Base-by-base conservation (phyloP, 768 basidiomycete species). In the Cystobasidiopsis lactophilus region DNA sequence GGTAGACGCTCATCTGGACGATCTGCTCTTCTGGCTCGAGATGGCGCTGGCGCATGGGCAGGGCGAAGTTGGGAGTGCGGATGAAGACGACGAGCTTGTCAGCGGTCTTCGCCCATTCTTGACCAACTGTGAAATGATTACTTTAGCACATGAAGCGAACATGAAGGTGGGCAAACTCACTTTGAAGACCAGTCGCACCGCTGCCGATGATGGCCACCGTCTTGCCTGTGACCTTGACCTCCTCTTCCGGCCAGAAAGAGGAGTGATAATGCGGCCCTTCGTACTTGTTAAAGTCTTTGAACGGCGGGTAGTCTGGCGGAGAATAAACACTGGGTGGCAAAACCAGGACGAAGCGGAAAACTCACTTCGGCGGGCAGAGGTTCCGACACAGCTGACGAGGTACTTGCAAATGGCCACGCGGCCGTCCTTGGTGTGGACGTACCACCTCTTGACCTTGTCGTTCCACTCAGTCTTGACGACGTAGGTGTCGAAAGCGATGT, bases 41-140 rank as follows among this genome's bases (percentile, higher is more conserved):
- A 7, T 43, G 7, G 40, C 19, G 10, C 40, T 54, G 53, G 19
- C 24, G 14, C 14, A 51, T 31, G 19, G 35, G 19, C n/a, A 51
- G 48, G 18, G 30, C 51, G 5, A 47, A 18, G 33, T 51, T 51
- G 11, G 53, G 53, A 13, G 53, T 54, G 33, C 53, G 53, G 29
- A 51, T 49, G 53, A 54, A 54, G n/a, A 54, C 37, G 50, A 16
- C 31, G 11, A 54, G 44, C 9, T 54, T 14, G 14, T 38, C 24
- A 10, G 46, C 45, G 18, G 13, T n/a, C 14, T 44, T 37, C 18
- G 50, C 53, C 10, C 35, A 27, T 39, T 54, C 50, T 35, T 51
- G 53, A 18, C 35, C n/a, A 48, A 54, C 26, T 43, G 49, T n/a
- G n/a, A n/a, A n/a, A n/a, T n/a, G n/a, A n/a, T n/a, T n/a, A n/a